phyloP scores from a whole-genome alignment of 306 rosid species.

The Cercis canadensis region DNA sequence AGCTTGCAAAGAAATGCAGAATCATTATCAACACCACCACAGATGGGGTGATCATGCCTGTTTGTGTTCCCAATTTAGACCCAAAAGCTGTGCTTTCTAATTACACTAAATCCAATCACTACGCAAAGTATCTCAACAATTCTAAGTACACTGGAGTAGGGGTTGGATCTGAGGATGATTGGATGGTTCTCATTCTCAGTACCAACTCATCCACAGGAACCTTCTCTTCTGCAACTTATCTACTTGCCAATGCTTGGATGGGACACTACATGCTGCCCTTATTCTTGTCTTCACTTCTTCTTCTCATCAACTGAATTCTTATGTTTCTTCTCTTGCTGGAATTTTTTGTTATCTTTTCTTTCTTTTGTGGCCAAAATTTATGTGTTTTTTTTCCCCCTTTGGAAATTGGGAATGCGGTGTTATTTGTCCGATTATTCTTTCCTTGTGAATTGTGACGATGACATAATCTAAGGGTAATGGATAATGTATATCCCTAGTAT shows the following conservation, averaged over 20 bases:
- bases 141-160: constrained; percentile 71
- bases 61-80: constrained; percentile 53
- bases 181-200: constrained; percentile 70
- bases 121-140: constrained; percentile 54
- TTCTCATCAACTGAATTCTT: not conserved
- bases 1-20: constrained; percentile 46
- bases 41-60: constrained; percentile 63
- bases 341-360: no score
- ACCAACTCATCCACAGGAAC: constrained; percentile 51
- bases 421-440: no score
- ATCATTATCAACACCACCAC: constrained; percentile 54
- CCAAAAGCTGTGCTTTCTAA: constrained; percentile 38
- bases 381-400: no score
- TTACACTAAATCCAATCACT: constrained; percentile 42
- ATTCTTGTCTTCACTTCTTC: constrained; percentile 19
- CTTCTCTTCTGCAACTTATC: constrained; percentile 56
- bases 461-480: no score
- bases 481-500: no score
- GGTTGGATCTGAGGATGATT: constrained; percentile 64
- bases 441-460: no score
- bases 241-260: not conserved
- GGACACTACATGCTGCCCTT: constrained; percentile 3
- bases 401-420: no score
- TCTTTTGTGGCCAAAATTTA: no score
- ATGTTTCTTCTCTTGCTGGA: no score